Evolutionary conservation across 805 yeast species (phyloP).

Genomic region (Metschnikowia orientalis): DNA sequence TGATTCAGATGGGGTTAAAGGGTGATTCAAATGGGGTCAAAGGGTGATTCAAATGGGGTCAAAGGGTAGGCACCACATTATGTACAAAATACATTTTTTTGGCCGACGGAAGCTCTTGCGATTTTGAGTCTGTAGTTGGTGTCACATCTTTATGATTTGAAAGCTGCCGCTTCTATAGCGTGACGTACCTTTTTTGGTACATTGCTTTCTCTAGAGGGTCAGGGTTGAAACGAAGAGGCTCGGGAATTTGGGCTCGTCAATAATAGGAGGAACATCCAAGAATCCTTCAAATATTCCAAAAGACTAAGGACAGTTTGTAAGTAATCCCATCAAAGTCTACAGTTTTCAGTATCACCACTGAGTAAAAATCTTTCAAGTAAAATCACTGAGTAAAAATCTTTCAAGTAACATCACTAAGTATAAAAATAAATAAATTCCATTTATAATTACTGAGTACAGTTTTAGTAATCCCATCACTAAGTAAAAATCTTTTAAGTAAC

Average conservation of each 20-base stretch:
- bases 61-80: slow-evolving; percentile 73
- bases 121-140: slow-evolving; percentile 90
- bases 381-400: no score
- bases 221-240: slow-evolving; percentile 54
- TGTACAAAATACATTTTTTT: slow-evolving; percentile 73
- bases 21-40: slow-evolving; percentile 74
- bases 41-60: slow-evolving; percentile 76
- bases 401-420: no score
- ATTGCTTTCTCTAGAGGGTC: slow-evolving; percentile 70
- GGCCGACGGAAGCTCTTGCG: slow-evolving; percentile 86
- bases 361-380: no score
- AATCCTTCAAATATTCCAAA: slow-evolving; percentile 77
- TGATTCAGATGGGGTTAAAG: slow-evolving; percentile 77
- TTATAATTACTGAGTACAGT: no score
- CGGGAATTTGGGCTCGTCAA: slow-evolving; percentile 43
- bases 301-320: no score
- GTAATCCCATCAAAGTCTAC: no score
- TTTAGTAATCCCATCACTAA: no score
- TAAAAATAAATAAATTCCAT: no score
- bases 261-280: slow-evolving; percentile 61
- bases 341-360: no score
- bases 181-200: slow-evolving; percentile 63
- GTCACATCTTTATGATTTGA: slow-evolving; percentile 88
- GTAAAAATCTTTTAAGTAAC: no score
- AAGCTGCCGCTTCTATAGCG: slow-evolving; percentile 55